Base-by-base conservation (phyloP, 148 eudicot species). In the Chenopodium suecicum region DNA sequence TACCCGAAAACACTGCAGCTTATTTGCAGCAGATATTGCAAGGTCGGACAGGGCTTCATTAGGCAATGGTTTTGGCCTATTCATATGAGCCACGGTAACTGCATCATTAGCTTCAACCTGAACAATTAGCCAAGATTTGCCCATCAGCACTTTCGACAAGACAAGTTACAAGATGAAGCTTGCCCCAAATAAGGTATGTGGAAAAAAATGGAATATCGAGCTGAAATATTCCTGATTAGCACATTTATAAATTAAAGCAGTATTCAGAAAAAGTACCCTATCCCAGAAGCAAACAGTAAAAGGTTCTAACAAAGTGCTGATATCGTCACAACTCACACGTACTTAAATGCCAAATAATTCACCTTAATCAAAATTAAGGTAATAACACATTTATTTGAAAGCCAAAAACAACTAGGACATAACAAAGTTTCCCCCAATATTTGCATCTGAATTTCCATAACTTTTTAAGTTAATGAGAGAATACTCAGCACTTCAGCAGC, bases 41-140 rank as follows among this genome's bases (percentile, higher is more conserved):
- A 94, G 97, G 81, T 96, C 99, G 44, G 95, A 89, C 74, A 94
- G 82, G 47, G 60, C 89, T 89, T 96, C 99, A 87, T 88, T 89
- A 67, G 97, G 95, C 83, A 94, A 88, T 81, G 85, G 97, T 85
- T 96, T 96, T 14, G 99, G 99, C 81, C 93, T 89, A 82, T 89
- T 92, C 98, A 94, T 96, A 79, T 90, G 88, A 63, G 98, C 94
- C 86, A 94, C 99, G 34, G 99, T 90, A 67, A 92, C 98, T 34
- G 92, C 94, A 86, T 94, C 98, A 88, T 96, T 94, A 70, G 92
- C 94, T 86, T 96, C 99, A 58, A 96, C 99, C 99, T 96, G 73
- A 52, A 58, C 34, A 82, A 66, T 64, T 41, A 34, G 29, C 75
- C 78, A 70, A 80, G 81, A 63, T 23, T 62, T 67, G 60, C 64